Base-by-base conservation (phyloP, 2,329 filamentous ascomycete genomes). In the Cordyceps fumosorosea region DNA sequence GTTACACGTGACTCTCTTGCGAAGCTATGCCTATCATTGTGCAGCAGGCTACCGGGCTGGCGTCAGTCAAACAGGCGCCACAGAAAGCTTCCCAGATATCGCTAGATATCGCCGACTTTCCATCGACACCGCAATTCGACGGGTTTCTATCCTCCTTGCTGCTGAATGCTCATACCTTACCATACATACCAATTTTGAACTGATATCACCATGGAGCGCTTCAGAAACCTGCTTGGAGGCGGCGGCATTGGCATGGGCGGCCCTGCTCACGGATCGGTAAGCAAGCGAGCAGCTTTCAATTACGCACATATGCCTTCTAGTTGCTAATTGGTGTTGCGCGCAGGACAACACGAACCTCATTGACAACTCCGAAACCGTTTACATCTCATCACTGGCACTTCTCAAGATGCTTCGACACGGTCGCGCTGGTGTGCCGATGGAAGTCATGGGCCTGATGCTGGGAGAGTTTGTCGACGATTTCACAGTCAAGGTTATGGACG, bases 391-490 rank as follows among this genome's bases (percentile, higher is more conserved):
- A 55, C 86, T 99, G 65, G 95, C 95, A 58, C 84, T 99, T 59
- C 83, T 99, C 70, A 99, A 99, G 84, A 99, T 99, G 95, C 84
- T 99, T 76, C 89, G 95, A 75, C 95, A 99, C 78, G 95, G 95
- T 67, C 89, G 95, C 68, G 95, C 95, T 47, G 95, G 95, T 80
- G 95, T 99, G 67, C 95, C 95, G 22, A 99, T 99, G 95, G 95
- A 99, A 82, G 95, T 99, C 75, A 99, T 99, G 95, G 95, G 95
- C 65, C 81, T 99, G 74, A 99, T 99, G 95, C 79, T 98, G 71
- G 95, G 95, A 75, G 95, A 98, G 76, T 98, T 99, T 70, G 93
- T 99, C 64, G 95, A 99, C 73, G 95, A 98, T 79, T 99, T 97
- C 78, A 99, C 95, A 64, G 95, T 99, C 65, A 89, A 93, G 68